Base-by-base conservation (phyloP, 371 early-diverging fungal genomes). In the Mucor irregularis region DNA sequence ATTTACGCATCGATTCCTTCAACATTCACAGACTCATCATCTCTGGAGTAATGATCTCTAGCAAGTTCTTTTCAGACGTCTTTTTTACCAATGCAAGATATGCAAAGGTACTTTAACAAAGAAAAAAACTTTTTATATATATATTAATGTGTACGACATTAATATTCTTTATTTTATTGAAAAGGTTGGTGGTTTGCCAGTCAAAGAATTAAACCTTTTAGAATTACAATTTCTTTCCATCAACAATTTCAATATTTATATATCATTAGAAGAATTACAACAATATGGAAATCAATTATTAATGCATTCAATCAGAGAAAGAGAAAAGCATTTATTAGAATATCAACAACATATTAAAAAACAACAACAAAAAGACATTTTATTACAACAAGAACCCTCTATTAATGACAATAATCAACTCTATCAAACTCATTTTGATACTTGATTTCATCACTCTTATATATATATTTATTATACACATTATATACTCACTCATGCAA, bases 141-240 rank as follows among this genome's bases (percentile, higher is more conserved):
- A 2, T 35, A 26, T 24, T n/a, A 38, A 38, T 5, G 5, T 4
- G 10, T 50, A 26, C 24, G 5, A 14, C 35, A 10, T 10, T 34
- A 31, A 25, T 30, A 8, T 39, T 14, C n/a, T 47, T 26, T 16
- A 26, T 26, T 25, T 40, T 26, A 2, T 21, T n/a, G 48, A 74
- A n/a, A n/a, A 90, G 89, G 97, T 98, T 29, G 98, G 98, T 57
- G 98, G 98, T 10, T 71, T 98, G 11, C 86, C 94, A 5, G 83
- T 92, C 3, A 73, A 80, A 50, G 98, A 98, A 74, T 76, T 98
- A 44, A 98, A 98, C 76, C 76, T 74, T 35, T 76, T 96, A 51
- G 96, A 96, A 68, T 64, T 95, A 16, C 90, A 94, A 69, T 92
- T 95, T 57, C 75, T 96, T 19, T 25, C 42, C n/a, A 35, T 56